These are phyloP conservation scores for Penicillium sp. DNA, from an alignment of 2,329 filamentous ascomycete genomes.

Conservation along the genomic window DNA sequence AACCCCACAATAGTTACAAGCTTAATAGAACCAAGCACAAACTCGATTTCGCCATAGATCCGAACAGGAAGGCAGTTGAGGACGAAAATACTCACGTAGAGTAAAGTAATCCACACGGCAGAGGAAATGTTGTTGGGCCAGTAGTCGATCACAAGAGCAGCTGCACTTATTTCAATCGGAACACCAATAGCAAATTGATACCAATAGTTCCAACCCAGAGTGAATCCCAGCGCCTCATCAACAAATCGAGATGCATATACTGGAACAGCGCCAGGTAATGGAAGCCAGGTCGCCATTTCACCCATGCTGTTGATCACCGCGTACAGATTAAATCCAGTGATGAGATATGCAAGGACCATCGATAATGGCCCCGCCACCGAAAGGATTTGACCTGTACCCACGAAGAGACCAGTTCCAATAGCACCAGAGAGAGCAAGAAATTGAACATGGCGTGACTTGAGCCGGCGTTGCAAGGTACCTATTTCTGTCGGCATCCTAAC, in stretches of 20 bases:
- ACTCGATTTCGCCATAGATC: constrained; percentile 31
- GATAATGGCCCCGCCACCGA: constrained; percentile 34
- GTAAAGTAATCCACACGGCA: constrained; percentile 22
- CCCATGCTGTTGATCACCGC: constrained; percentile 46
- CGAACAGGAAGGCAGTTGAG: constrained; percentile 21
- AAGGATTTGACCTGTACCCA: constrained; percentile 35
- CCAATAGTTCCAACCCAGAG: constrained; percentile 54
- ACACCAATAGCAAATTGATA: constrained; percentile 49
- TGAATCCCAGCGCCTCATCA: constrained; percentile 22
- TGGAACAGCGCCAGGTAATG: constrained; percentile 49
- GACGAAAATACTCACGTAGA: constrained; percentile 16
- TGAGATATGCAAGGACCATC: constrained; percentile 34
- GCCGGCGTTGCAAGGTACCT: constrained; percentile 34
- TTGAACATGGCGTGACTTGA: constrained; percentile 41
- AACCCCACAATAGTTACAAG: constrained; percentile 51
- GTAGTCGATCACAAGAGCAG: constrained; percentile 50
- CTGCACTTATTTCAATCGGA: constrained; percentile 49
- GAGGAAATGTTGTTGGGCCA: constrained; percentile 21
- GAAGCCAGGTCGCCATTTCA: constrained; percentile 43
- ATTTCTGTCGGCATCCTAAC: constrained; percentile 6
- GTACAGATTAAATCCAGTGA: constrained; percentile 49
- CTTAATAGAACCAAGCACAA: constrained; percentile 52
- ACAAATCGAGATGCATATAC: constrained; percentile 51
- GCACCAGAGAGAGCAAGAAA: constrained; percentile 39
- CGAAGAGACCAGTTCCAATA: constrained; percentile 37